These are phyloP conservation scores for Remersonia thermophila DNA, from an alignment of 2,329 filamentous ascomycete species.

Conservation along the genomic window DNA sequence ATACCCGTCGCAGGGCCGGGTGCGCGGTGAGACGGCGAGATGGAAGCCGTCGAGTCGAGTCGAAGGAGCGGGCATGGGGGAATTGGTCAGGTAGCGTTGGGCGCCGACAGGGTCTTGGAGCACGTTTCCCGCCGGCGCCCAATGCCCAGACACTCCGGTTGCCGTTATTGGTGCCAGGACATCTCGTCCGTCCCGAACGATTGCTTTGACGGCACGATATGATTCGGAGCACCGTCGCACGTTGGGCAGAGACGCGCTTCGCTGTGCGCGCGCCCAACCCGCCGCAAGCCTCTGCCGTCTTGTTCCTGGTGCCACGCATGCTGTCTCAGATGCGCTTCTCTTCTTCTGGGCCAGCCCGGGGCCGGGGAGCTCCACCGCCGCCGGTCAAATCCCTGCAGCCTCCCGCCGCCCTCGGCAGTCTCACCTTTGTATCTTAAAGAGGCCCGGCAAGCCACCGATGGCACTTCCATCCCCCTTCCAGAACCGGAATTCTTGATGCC, in stretches of 20 bases:
- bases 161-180: constrained; percentile 16
- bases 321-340: constrained; percentile 4
- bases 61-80: neutral
- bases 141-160: constrained; percentile 10
- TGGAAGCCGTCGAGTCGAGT: no score
- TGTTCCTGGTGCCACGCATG: constrained; percentile 14
- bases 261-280: constrained; percentile 15
- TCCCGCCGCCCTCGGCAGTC: no score
- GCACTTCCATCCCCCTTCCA: neutral
- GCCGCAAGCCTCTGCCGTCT: constrained; percentile 4
- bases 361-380: neutral
- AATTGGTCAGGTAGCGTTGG: constrained; percentile 18
- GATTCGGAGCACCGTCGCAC: constrained; percentile 9
- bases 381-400: neutral
- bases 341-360: constrained; percentile 1
- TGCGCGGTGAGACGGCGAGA: no score
- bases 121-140: constrained; percentile 14
- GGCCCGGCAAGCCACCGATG: neutral
- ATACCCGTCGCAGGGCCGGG: no score
- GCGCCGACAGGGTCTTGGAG: constrained; percentile 13
- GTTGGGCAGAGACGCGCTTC: constrained; percentile 18
- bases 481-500: no score
- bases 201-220: constrained; percentile 11
- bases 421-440: constrained; percentile 5
- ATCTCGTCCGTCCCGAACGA: constrained; percentile 6